These are phyloP conservation scores for Cladosporium sp. DNA, from an alignment of 2,329 filamentous ascomycete genomes.

Conservation along the genomic window DNA sequence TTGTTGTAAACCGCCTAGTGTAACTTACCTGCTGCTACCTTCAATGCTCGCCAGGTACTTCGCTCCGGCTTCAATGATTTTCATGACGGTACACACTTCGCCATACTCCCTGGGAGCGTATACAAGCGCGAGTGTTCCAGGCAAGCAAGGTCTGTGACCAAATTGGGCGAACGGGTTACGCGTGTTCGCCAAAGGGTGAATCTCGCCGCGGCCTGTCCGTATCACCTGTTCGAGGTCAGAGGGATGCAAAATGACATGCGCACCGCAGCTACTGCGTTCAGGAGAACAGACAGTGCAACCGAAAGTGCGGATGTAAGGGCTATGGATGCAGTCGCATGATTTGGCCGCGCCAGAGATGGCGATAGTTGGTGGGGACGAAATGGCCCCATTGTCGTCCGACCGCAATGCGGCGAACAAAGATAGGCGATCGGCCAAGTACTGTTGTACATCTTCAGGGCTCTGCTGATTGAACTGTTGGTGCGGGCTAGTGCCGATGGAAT, in stretches of 20 bases:
- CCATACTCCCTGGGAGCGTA: not conserved
- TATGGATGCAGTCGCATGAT: not conserved
- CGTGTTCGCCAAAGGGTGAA: not conserved
- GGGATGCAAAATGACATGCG: not conserved
- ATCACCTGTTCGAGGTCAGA: not conserved
- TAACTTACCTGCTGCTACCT: not conserved
- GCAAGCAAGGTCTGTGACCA: not conserved
- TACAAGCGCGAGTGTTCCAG: not conserved
- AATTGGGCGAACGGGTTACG: not conserved
- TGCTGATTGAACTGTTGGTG: not conserved
- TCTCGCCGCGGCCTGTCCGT: not conserved
- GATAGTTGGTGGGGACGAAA: not conserved
- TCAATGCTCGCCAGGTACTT: not conserved
- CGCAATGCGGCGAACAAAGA: conserved; percentile 54
- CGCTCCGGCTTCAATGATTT: conserved; percentile 1
- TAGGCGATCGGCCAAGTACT: conserved; percentile 67
- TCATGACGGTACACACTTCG: conserved; percentile 1
- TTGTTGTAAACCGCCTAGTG: no score
- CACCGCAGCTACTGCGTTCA: not conserved
- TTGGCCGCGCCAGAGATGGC: not conserved
- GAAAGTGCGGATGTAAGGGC: not conserved
- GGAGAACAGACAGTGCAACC: not conserved
- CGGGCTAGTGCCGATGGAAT: not conserved
- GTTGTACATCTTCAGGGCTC: conserved; percentile 62
- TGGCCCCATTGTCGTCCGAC: not conserved